Evolutionary conservation across 345 rosid genomes (phyloP), one percentile per base, ranked within the genome.

Genomic region (Ailanthus altissimus): DNA sequence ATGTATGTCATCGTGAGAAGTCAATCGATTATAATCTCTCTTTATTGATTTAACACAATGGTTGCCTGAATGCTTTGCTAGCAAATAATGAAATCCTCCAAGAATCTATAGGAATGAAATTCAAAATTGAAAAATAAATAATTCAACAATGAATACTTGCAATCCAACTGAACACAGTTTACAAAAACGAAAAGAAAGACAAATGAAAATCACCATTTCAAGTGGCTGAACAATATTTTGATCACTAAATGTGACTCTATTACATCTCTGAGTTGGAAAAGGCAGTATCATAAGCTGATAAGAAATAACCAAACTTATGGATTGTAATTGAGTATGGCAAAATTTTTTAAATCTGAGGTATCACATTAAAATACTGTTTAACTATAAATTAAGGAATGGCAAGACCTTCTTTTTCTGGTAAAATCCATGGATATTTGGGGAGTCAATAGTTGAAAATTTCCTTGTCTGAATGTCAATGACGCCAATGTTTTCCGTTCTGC

Each of bases 1-100:
- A 21, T 81, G 83, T 49, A 67, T 45, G 12, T 80, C 83, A 9
- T 79, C 81, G 16, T 77, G 75, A 49, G 62, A 70, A 74, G 76
- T 78, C 70, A 69, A 77, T 46, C 74, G 87, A 66, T 76, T 75
- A 73, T 74, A 45, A 79, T 75, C 75, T 32, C 77, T 81, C 50
- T 72, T 74, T 11, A 60, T 79, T 11, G 85, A 54, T 32, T 62
- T 46, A n/a, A 78, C 73, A 74, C 57, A 70, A 65, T 26, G 70
- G 11, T 23, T 51, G 25, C 73, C 32, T 20, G 3, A 51, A 66
- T 26, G 64, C 65, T 67, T 69, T 32, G 62, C 51, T 40, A 62
- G 15, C 71, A 25, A 60, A 80, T 46, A 51, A 23, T 4, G 66
- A 18, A 71, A 32, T 50, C 76, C 71, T 70, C 70, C 75, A 47